Evolutionary conservation across 1,139 yeast species (phyloP), one percentile per base, ranked within the genome.

Genomic region (Hansenula lynferdii): DNA sequence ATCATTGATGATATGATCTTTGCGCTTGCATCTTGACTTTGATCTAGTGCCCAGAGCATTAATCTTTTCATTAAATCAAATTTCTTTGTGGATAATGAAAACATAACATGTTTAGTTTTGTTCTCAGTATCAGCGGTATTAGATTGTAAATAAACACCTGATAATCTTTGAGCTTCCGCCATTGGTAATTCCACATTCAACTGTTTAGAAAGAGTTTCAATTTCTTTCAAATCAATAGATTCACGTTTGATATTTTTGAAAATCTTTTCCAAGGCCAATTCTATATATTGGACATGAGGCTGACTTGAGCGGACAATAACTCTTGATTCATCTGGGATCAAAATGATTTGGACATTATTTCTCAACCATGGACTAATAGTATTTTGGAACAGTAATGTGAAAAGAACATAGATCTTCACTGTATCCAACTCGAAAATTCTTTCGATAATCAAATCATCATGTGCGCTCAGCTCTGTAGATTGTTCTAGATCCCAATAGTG

Each of bases 401-500:
- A 54, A 36, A n/a, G n/a, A n/a, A n/a, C n/a, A n/a, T n/a, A n/a
- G n/a, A 67, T 61, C 40, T 76, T 72, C 31, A 62, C 60, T 39
- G 65, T 62, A 22, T 63, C 53, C 24, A 73, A 48, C 37, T 60
- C 61, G 16, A 70, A 58, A n/a, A 58, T 51, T 34, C 61, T 58
- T 18, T 60, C 58, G 12, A 56, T 48, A 6, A 68, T 51, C 37
- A 68, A 52, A 41, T 70, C 76, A 21, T 65, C 67, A 19, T 60
- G 52, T 16, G 66, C 60, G 2, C 64, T 51, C 10, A 61, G 47
- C 15, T 58, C 48, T 15, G 60, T 60, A 2, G 67, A 60, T 21
- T 55, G 43, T 23, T 52, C 48, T n/a, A 72, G 47, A 2, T 56
- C 47, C 80, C 80, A 75, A 27, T 66, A 50, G 8, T 63, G 58